Conservation (phyloP, 495 filamentous ascomycete species). For the Evansstolkia leycettana region DNA sequence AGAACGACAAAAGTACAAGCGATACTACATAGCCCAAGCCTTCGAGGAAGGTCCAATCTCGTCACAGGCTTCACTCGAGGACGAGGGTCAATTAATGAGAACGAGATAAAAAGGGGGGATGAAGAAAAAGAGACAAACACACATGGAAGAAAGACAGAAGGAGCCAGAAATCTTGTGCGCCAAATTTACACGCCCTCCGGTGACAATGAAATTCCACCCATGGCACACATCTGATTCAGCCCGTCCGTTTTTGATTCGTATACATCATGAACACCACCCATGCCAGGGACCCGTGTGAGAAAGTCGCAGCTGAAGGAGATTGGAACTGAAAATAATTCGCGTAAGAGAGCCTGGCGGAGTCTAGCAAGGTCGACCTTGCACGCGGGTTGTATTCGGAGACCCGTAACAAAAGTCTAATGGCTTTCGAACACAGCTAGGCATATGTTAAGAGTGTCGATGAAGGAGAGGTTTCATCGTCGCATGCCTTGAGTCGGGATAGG, state of each 20-base stretch:
- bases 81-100: constrained; percentile 4
- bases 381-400: neutral
- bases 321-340: constrained; percentile 6
- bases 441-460: too few relatives aligned
- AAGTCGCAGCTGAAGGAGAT: constrained; percentile 15
- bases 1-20: constrained; percentile 2
- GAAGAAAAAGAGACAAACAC: constrained; percentile 11
- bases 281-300: constrained; percentile 20
- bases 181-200: constrained; percentile 20
- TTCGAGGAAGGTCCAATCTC: neutral
- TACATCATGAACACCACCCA: constrained; percentile 34
- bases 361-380: neutral
- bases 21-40: constrained; percentile 3
- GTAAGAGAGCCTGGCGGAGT: neutral
- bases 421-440: too few relatives aligned
- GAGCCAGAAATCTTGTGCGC: constrained; percentile 22
- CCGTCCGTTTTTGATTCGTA: constrained; percentile 29
- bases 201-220: constrained; percentile 17
- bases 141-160: constrained; percentile 10
- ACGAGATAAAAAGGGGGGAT: constrained; percentile 4
- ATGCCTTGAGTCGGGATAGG: constrained; percentile 29
- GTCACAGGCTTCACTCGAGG: neutral
- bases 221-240: constrained; percentile 19
- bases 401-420: too few relatives aligned
- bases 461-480: constrained; percentile 10